A percentile compares a stretch with the other conserved stretches of the same genome.
phyloP scores from a whole-genome alignment of 116 monocot species.

The Papilionanthe hybrid region DNA sequence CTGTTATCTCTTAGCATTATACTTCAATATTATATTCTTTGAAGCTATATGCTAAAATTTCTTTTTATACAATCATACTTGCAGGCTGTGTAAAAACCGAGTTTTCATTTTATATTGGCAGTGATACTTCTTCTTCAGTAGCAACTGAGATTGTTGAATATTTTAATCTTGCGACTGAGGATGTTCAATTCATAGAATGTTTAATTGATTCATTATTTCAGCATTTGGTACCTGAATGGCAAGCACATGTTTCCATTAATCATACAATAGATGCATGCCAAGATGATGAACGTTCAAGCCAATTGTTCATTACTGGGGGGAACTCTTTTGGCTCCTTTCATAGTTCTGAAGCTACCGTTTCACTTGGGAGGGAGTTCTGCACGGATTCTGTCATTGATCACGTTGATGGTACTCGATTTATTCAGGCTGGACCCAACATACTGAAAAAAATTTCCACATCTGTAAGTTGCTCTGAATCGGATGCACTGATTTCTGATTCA shows the following conservation, averaged over 20 bases:
- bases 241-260: no score
- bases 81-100: constrained; percentile 26
- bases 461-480: constrained; percentile 7
- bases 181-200: constrained; percentile 31
- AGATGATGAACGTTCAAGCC: background rate
- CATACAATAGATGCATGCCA: constrained; percentile 10
- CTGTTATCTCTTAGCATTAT: background rate
- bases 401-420: no score
- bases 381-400: no score
- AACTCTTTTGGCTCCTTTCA: constrained; percentile 19
- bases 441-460: constrained; percentile 5
- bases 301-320: background rate
- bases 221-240: constrained; percentile 45
- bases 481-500: no score
- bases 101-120: constrained; percentile 39
- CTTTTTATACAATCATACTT: constrained; percentile 10
- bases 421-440: background rate
- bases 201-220: constrained; percentile 58
- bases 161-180: constrained; percentile 22
- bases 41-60: background rate
- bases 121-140: constrained; percentile 40
- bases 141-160: constrained; percentile 58
- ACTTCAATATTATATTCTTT: background rate
- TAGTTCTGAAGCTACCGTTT: background rate
- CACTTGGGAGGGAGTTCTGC: background rate